Evolutionary conservation across 2,329 filamentous ascomycete genomes (phyloP), one percentile per base, ranked within the genome.

Genomic region (Didymellaceae sp.): DNA sequence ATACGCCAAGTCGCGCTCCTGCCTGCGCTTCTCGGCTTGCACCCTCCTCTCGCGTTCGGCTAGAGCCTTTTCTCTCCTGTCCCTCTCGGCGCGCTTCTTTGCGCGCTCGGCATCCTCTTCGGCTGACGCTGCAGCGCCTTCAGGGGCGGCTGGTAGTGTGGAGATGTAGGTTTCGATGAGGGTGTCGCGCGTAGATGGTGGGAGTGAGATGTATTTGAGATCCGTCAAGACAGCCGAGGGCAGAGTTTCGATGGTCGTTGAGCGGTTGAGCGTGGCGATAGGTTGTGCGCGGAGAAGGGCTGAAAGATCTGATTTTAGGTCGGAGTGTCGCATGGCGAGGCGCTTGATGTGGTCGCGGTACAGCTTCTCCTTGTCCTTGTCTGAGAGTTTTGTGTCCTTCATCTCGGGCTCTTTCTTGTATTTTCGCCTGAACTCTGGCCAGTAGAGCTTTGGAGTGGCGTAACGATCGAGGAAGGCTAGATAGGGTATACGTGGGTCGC

Each of bases 341-440:
- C 87, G 79, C 54, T 77, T 81, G 58, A 91, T 76, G 64, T 90
- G 85, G 50, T 94, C 90, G 47, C 90, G 82, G 68, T 93, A 95
- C 43, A 84, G 78, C 74, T 88, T 91, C 68, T 95, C 90, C 25
- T 88, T 82, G 43, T 93, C 90, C 70, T 88, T 90, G 65, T 81
- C 80, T 16, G 70, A 59, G 4, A 80, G 59, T 51, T 78, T 77
- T 13, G 83, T 78, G 52, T 93, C 88, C 54, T 87, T 88, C 88
- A 99, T 91, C 43, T 86, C 82, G 0, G 83, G 74, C 57, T 96
- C 91, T 58, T 88, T 92, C 59, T 88, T 88, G 74, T 86, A 94
- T 70, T 97, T 99, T 25, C 94, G 82, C 64, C 90, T 91, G 75
- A 99, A 99, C 70, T 99, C 94, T 0, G 90, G 88, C 94, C 94